A percentile compares a stretch with the other conserved stretches of the same genome.
phyloP scores from a whole-genome alignment of 768 basidiomycete species.

The Leccinum rimulosum region DNA sequence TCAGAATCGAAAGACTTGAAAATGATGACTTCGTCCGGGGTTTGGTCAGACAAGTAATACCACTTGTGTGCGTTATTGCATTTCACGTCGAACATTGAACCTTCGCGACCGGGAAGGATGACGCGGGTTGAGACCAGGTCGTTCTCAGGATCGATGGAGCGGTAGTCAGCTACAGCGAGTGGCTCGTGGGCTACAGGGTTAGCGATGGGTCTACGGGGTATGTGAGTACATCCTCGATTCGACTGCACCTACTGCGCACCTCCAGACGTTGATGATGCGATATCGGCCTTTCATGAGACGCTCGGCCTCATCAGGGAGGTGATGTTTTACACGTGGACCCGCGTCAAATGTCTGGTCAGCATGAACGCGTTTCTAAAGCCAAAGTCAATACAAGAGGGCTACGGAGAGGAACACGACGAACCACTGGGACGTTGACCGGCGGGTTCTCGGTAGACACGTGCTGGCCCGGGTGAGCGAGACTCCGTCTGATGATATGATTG shows the following conservation, averaged over 20 bases:
- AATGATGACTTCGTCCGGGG: slow-evolving; percentile 40
- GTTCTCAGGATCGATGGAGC: slow-evolving; percentile 31
- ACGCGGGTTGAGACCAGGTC: slow-evolving; percentile 39
- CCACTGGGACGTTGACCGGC: slow-evolving; percentile 26
- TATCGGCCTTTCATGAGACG: slow-evolving; percentile 39
- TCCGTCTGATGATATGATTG: slow-evolving; percentile 38
- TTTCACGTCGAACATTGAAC: slow-evolving; percentile 35
- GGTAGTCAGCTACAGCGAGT: slow-evolving; percentile 42
- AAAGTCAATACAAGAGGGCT: not conserved
- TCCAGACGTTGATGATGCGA: slow-evolving; percentile 49
- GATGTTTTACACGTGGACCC: slow-evolving; percentile 36
- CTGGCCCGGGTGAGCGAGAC: not conserved
- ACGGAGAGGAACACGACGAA: slow-evolving; percentile 10
- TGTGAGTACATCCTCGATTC: not conserved
- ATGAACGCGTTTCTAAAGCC: slow-evolving; percentile 32
- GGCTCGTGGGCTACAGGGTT: slow-evolving; percentile 40
- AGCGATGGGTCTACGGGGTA: slow-evolving; percentile 31
- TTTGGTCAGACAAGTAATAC: slow-evolving; percentile 40
- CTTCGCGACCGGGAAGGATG: slow-evolving; percentile 35
- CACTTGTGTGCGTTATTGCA: slow-evolving; percentile 38
- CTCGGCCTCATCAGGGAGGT: slow-evolving; percentile 41
- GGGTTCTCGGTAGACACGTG: not conserved
- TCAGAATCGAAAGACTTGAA: slow-evolving; percentile 48
- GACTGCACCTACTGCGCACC: slow-evolving; percentile 10
- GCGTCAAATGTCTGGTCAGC: slow-evolving; percentile 44